Base-by-base conservation (phyloP, 2,329 filamentous ascomycete species). In the Leptographium galeiforme region DNA sequence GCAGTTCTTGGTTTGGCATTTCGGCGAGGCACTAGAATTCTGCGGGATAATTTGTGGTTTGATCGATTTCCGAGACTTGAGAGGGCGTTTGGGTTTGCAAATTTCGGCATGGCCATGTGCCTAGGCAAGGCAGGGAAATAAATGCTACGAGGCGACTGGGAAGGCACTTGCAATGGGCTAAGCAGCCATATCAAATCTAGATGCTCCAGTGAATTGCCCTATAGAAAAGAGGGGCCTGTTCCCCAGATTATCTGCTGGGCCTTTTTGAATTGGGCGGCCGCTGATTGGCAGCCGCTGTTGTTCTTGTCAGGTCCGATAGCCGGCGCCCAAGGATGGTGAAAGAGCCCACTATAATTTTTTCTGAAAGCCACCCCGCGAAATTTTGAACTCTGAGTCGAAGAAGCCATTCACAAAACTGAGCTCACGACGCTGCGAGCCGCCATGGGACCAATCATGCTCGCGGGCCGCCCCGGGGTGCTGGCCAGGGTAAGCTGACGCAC, bases 391-490 rank as follows among this genome's bases (percentile, higher is more conserved):
- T 47, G 12, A 47, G 45, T 6, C 30, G 16, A 16, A 39, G 18
- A 41, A 14, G 36, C 25, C 25, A 25, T 25, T 25, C 25, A 41
- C 8, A 14, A 25, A 8, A 36, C 14, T 25, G 18, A 30, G n/a
- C 12, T 33, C 8, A 16, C 19, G 18, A 19, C 36, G 18, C 2
- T 18, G 41, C 50, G 50, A 57, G 55, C 55, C 53, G 38, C 25
- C 44, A 77, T 77, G 74, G 72, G 72, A 64, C 66, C 73, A 67
- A 73, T 76, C 67, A 68, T 73, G 63, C 66, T 75, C 60, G 72
- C 70, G 60, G 68, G 70, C 61, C 71, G 73, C 60, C 72, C 72
- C 57, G 70, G 73, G 63, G 69, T 68, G 59, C 68, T 70, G 62
- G 69, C 73, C 63, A 69, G 67, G 67, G 74, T 77, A 25, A 25